Base-by-base conservation (phyloP, 1,284 basidiomycete species). In the Melampsora larici-populina region DNA sequence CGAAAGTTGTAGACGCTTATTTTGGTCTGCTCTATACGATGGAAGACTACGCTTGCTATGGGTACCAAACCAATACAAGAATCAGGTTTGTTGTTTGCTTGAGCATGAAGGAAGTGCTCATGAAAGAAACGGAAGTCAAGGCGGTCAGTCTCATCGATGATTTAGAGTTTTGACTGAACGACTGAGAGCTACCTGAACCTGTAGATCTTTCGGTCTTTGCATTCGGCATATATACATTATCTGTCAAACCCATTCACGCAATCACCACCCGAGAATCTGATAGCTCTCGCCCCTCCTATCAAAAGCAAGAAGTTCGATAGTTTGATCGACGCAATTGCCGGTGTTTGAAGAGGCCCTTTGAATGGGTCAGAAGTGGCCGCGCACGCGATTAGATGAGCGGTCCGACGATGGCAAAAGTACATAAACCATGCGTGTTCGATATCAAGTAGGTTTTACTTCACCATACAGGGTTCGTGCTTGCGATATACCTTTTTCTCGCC, bases 1-100 rank as follows among this genome's bases (percentile, higher is more conserved):
- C 73, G 18, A 76, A 64, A 17, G 36, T 76, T 33, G 29, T 70
- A 18, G 75, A 77, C 48, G 63, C 66, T 26, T 77, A 77, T 66
- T 77, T 77, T 70, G 75, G 75, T 49, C 48, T 77, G 67, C 43
- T 77, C 40, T 77, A 77, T 36, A 49, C 75, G 1, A 63, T 77
- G 67, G 75, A 77, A 40, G 67, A 77, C 31, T 77, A 70, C 43
- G 75, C 67, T 13, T 69, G 66, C 24, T 77, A 77, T 64, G 75
- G 75, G 36, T 77, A 77, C 68, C 75, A 77, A 64, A 67, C 75
- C 13, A 69, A 69, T 24, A 77, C 75, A 26, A 77, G 67, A 40
- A 64, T 77, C 21, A 69, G 75, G 43, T 70, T 77, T 49, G 67
- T 70, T 21, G 18, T 77, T 17, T 70, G 51, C 43, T 64, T 77